Percentiles rank a stretch among this genome's conserved stretches.
Evolutionary conservation across 1,284 basidiomycete species (phyloP).

Genomic region (Microstroma glucosiphilum): DNA sequence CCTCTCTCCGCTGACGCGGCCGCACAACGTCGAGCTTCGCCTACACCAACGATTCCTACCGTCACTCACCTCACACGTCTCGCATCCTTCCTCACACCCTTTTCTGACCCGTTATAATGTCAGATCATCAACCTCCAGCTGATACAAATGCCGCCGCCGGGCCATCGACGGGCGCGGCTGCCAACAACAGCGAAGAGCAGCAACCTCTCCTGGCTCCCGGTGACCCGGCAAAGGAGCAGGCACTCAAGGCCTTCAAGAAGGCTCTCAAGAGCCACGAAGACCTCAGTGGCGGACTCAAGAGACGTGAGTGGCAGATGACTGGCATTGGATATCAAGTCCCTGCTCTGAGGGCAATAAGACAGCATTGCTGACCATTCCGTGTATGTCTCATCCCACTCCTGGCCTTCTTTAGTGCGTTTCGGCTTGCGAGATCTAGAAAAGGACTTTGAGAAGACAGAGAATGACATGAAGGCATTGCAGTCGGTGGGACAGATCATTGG

Average conservation of each 20-base stretch:
- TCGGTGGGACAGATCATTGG: constrained; percentile 99
- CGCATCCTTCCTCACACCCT: background rate
- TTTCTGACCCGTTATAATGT: background rate
- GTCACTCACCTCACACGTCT: background rate
- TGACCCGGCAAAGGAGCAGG: constrained; percentile 36
- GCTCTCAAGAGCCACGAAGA: constrained; percentile 55
- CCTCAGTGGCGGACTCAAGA: constrained; percentile 42
- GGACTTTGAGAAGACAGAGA: constrained; percentile 90
- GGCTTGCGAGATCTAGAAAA: constrained; percentile 70
- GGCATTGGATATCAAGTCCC: too few species aligned
- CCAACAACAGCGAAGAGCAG: background rate
- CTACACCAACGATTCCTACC: too few species aligned
- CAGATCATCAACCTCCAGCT: background rate
- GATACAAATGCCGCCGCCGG: background rate
- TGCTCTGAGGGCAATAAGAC: background rate
- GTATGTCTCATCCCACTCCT: constrained; percentile 3
- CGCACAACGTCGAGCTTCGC: too few species aligned
- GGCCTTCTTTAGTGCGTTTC: constrained; percentile 26
- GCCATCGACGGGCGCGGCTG: background rate
- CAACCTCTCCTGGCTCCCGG: constrained; percentile 11
- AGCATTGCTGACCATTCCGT: background rate
- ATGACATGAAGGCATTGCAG: constrained; percentile 98
- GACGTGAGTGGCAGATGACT: constrained; percentile 20
- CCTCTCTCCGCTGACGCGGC: too few species aligned
- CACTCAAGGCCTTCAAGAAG: constrained; percentile 40